Percentiles rank a stretch among this genome's conserved stretches.
Evolutionary conservation across 1,284 basidiomycete genomes (phyloP).

Genomic region (Cryptococcus neoformans): DNA sequence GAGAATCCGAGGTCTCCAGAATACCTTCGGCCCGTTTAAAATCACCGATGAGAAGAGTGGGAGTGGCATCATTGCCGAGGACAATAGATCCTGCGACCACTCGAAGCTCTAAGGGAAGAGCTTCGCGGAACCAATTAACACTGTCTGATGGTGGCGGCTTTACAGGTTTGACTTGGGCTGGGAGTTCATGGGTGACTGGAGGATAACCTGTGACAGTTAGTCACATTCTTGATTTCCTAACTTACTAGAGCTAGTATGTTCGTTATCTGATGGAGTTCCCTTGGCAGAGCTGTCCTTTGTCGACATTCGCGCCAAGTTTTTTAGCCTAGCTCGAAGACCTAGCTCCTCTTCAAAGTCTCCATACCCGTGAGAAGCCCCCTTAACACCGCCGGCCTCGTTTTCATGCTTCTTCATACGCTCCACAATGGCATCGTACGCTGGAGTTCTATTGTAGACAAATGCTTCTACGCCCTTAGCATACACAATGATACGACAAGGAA

Average conservation of each 20-base stretch:
- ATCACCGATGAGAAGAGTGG: slow-evolving; percentile 72
- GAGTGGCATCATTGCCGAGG: slow-evolving; percentile 78
- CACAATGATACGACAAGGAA: slow-evolving; percentile 72
- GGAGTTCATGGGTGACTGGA: slow-evolving; percentile 7
- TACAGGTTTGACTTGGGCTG: slow-evolving; percentile 11
- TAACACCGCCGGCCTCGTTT: slow-evolving; percentile 8
- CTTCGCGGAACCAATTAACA: slow-evolving; percentile 57
- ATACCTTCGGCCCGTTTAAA: slow-evolving; percentile 70
- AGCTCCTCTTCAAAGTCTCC: slow-evolving; percentile 4
- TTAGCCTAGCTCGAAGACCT: slow-evolving; percentile 12
- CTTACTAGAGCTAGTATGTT: background rate
- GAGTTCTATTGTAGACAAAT: slow-evolving; percentile 84
- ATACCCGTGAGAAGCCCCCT: slow-evolving; percentile 3
- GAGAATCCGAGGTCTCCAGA: slow-evolving; percentile 70
- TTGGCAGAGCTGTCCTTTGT: slow-evolving; percentile 5
- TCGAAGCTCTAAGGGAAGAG: slow-evolving; percentile 74
- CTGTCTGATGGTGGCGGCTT: slow-evolving; percentile 12
- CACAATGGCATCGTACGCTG: slow-evolving; percentile 80
- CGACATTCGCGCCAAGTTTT: slow-evolving; percentile 13
- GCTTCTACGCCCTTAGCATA: slow-evolving; percentile 80
- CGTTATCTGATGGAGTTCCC: background rate
- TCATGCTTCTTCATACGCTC: slow-evolving; percentile 60
- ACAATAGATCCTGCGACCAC: slow-evolving; percentile 71
- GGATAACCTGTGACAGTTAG: background rate
- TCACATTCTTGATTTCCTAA: background rate